Conservation (phyloP, 1,139 yeast species). For the Lodderomyces metapsilosis region DNA sequence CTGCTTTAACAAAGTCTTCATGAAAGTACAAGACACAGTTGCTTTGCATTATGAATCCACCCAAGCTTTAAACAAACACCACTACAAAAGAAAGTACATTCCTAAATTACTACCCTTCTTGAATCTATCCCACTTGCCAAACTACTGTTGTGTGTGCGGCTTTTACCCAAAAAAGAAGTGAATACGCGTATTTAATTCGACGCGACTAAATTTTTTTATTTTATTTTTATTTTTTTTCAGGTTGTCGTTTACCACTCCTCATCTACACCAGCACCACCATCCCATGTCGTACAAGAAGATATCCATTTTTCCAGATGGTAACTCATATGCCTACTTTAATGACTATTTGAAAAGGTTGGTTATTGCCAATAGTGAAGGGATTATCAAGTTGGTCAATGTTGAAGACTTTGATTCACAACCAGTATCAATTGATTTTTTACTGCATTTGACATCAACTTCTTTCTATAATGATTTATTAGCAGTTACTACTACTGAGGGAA, state of each 20-base stretch:
- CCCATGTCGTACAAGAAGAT: slow-evolving; percentile 16
- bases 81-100: too few relatives aligned
- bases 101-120: too few relatives aligned
- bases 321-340: slow-evolving; percentile 42
- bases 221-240: neutral
- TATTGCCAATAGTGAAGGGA: slow-evolving; percentile 51
- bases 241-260: neutral
- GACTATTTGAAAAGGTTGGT: slow-evolving; percentile 34
- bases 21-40: too few relatives aligned
- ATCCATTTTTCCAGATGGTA: slow-evolving; percentile 47
- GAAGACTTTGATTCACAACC: slow-evolving; percentile 54
- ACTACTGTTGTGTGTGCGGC: neutral
- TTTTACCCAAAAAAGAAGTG: neutral
- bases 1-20: too few relatives aligned
- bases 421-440: slow-evolving; percentile 49
- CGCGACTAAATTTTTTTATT: neutral
- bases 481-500: slow-evolving; percentile 37
- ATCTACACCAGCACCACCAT: neutral
- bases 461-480: slow-evolving; percentile 22
- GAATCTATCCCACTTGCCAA: too few relatives aligned
- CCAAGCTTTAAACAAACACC: too few relatives aligned
- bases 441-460: slow-evolving; percentile 37
- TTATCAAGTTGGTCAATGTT: slow-evolving; percentile 49
- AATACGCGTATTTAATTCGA: neutral
- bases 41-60: too few relatives aligned